Conservation (phyloP, 1,284 basidiomycete genomes). For the Trametes sp. region DNA sequence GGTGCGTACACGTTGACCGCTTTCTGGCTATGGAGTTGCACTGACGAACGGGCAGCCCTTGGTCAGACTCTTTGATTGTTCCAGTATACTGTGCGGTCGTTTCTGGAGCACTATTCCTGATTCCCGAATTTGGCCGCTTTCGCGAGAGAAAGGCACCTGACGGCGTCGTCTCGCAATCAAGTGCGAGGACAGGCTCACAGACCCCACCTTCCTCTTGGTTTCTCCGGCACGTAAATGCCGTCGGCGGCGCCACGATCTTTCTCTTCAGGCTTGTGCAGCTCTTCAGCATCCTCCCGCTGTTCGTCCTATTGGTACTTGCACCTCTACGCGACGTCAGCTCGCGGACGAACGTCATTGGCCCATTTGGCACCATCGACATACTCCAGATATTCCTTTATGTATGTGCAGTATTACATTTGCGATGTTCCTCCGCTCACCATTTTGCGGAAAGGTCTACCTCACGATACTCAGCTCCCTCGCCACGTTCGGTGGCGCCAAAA, state of each 20-base stretch:
- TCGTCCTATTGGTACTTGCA: conserved; percentile 11
- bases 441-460: conserved; percentile 14
- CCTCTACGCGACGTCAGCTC: neutral
- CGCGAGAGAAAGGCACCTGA: neutral
- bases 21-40: neutral
- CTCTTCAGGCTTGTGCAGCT: conserved; percentile 35
- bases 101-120: conserved; percentile 3
- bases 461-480: conserved; percentile 4
- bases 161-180: neutral
- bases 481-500: neutral
- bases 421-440: neutral
- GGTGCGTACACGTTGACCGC: conserved; percentile 1
- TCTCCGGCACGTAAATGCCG: neutral
- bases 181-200: neutral
- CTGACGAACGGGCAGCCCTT: conserved; percentile 2
- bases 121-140: neutral
- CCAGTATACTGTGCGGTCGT: conserved; percentile 16
- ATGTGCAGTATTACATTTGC: neutral
- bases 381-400: conserved; percentile 21
- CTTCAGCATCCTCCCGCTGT: conserved; percentile 13
- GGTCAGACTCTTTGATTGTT: conserved; percentile 17
- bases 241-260: conserved; percentile 35
- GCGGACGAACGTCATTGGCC: neutral
- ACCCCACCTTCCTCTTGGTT: conserved; percentile 3
- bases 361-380: neutral